Conservation (phyloP, 192 early-diverging fungal genomes). For the Coemansia sp. region DNA sequence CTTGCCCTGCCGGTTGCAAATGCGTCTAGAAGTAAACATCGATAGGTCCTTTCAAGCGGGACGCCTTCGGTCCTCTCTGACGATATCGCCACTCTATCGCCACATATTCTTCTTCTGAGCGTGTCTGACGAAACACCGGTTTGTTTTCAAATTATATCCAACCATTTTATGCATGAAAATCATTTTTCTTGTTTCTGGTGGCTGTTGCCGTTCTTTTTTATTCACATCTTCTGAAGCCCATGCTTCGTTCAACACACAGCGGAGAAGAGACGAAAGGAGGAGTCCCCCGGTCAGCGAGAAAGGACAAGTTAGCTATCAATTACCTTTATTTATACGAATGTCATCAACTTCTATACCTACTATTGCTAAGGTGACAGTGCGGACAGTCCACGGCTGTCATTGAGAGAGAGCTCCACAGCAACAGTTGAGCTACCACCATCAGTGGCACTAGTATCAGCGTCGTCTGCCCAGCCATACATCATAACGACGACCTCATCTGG, state of each 20-base stretch:
- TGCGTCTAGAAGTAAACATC: neutral
- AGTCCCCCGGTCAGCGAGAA: neutral
- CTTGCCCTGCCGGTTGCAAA: conserved; percentile 6
- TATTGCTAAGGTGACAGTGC: neutral
- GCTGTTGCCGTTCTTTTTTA: conserved; percentile 4
- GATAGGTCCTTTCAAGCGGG: neutral
- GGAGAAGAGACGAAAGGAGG: neutral
- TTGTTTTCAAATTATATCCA: neutral
- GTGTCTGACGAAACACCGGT: conserved; percentile 1
- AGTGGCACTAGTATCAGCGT: conserved; percentile 20
- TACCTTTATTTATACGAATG: neutral
- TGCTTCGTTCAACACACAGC: neutral
- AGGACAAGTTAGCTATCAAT: neutral
- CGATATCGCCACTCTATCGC: neutral
- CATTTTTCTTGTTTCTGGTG: neutral
- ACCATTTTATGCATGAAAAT: neutral
- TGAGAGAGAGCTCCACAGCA: conserved; percentile 35
- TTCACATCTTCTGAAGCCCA: neutral
- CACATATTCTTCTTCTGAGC: neutral
- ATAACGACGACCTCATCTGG: conserved; percentile 32
- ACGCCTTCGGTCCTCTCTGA: neutral
- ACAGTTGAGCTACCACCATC: conserved; percentile 5
- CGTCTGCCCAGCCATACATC: conserved; percentile 53
- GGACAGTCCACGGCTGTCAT: neutral
- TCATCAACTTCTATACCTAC: neutral